Evolutionary conservation across 768 basidiomycete genomes (phyloP), one percentile per base, ranked within the genome.

Genomic region (Tylopilus rubrobrunneus): DNA sequence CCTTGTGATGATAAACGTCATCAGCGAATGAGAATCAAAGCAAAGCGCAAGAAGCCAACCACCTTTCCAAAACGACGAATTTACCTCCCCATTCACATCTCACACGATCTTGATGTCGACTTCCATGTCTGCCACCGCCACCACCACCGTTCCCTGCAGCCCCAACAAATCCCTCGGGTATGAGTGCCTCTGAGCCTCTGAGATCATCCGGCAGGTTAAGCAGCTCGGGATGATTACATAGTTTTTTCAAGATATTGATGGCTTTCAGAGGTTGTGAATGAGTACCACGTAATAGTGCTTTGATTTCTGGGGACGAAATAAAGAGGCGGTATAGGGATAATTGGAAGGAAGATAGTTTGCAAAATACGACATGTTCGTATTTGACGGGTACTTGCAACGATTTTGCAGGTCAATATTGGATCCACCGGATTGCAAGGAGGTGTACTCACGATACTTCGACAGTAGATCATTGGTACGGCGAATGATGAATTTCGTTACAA

Each of bases 291-390:
- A 98, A 79, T 1, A 97, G 74, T 14, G 90, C 88, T 65, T 91
- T 90, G 62, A 96, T 96, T 64, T 92, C 92, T 7, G 92, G 92
- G 2, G 93, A 96, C 4, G 85, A 86, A 56, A 96, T 95, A 66
- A 98, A 98, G 29, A 91, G 78, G 45, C 85, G 85, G 66, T 98
- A 98, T 3, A 98, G 75, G 7, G 89, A 75, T 14, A 91, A 73
- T 62, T 98, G 94, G 61, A 97, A 85, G 15, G 86, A 77, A 2
- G 91, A 92, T 5, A 90, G 79, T 40, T 82, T 79, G 67, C 94
- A 98, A 71, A 97, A 98, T 0, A 98, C 94, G 56, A 98, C 89
- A 55, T 98, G 93, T 68, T 98, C 97, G 73, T 98, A 98, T 70
- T 99, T 99, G 73, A 99, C 92, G 9, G 97, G 97, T 28, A 99